Conservation (phyloP, 352 stramenopile species). For the Thalassiosira livingstoniorum region DNA sequence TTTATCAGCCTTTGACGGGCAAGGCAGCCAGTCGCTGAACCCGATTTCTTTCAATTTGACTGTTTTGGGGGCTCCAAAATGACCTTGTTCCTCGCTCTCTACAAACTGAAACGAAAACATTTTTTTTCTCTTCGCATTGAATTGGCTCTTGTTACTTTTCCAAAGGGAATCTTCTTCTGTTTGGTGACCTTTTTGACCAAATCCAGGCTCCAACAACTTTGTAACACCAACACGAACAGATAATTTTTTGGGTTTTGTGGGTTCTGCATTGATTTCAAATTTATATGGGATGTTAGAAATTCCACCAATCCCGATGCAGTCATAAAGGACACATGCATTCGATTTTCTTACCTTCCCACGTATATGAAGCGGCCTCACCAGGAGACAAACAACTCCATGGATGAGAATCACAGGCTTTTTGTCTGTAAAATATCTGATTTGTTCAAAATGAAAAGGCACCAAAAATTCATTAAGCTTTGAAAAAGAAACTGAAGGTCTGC, state of each 20-base stretch:
- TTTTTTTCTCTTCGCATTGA: constrained; percentile 8
- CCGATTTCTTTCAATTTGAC: constrained; percentile 86
- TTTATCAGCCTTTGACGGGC: constrained; percentile 47
- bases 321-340: too few species aligned
- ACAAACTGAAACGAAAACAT: constrained; percentile 75
- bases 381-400: constrained; percentile 81
- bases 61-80: constrained; percentile 77
- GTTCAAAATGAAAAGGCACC: background rate
- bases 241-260: constrained; percentile 84
- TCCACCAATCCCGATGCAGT: too few species aligned
- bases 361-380: constrained; percentile 77
- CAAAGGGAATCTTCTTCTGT: constrained; percentile 33
- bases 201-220: constrained; percentile 43
- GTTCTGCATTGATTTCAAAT: too few species aligned
- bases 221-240: constrained; percentile 61
- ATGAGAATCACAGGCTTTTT: constrained; percentile 79
- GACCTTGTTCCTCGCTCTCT: constrained; percentile 80
- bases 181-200: constrained; percentile 19
- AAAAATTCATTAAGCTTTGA: too few species aligned
- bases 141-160: background rate
- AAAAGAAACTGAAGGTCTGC: too few species aligned
- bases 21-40: constrained; percentile 70
- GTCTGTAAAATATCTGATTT: constrained; percentile 75
- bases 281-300: too few species aligned
- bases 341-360: too few species aligned